Conservation (phyloP, 2,329 filamentous ascomycete genomes). For the Macrophomina pseudophaseolina region DNA sequence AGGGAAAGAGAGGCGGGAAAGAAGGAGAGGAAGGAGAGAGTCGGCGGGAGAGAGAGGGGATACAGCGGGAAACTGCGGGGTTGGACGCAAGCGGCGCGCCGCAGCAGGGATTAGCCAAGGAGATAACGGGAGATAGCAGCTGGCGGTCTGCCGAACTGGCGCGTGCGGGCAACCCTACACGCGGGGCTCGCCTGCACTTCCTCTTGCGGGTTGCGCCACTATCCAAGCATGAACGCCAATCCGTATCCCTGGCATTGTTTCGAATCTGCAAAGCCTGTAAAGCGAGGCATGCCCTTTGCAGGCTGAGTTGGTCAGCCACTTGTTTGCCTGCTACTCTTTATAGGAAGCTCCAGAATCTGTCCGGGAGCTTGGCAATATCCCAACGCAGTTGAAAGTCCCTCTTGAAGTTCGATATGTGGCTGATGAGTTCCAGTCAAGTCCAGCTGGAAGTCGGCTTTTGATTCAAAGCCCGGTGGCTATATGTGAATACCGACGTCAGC, state of each 20-base stretch:
- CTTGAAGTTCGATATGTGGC: background rate
- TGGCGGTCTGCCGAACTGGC: background rate
- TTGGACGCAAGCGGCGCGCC: background rate
- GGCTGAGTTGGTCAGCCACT: no score
- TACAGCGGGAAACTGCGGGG: background rate
- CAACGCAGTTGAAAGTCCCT: background rate
- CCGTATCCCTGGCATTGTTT: no score
- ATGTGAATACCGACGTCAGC: background rate
- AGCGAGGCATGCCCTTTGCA: no score
- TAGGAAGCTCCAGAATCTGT: no score
- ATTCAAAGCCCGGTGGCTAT: background rate
- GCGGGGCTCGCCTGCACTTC: conserved; percentile 13
- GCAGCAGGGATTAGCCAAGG: background rate
- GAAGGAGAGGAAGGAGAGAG: conserved; percentile 2
- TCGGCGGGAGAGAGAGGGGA: background rate
- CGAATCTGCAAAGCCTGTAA: no score
- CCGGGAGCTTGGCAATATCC: no score
- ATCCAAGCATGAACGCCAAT: no score
- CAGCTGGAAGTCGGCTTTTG: background rate
- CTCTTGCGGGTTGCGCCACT: background rate
- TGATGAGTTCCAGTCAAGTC: background rate
- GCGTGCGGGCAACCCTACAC: background rate
- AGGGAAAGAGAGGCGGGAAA: background rate
- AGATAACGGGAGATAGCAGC: conserved; percentile 2
- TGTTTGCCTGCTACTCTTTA: no score